A percentile compares a stretch with the other conserved stretches of the same genome.
These are phyloP conservation scores for Anisogramma anomala DNA, from an alignment of 2,329 filamentous ascomycete genomes.

Conservation along the genomic window DNA sequence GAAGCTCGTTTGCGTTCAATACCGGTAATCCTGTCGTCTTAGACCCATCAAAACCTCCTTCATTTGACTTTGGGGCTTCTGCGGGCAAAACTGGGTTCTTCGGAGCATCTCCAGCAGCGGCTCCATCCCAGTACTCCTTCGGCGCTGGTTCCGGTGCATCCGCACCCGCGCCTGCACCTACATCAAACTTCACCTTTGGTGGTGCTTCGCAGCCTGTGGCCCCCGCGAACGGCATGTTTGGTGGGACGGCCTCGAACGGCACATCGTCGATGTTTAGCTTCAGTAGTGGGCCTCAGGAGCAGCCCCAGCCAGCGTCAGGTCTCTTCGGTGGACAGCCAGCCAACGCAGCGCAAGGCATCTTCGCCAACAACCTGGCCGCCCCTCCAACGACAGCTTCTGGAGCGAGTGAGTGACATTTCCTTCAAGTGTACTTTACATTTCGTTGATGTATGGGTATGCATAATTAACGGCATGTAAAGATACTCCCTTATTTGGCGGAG, in stretches of 20 bases:
- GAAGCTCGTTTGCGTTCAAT: slow-evolving; percentile 30
- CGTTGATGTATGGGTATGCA: slow-evolving; percentile 14
- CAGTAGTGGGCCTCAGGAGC: slow-evolving; percentile 17
- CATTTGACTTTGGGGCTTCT: slow-evolving; percentile 30
- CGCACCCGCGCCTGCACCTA: neutral
- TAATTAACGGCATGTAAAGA: slow-evolving; percentile 37
- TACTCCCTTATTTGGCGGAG: slow-evolving; percentile 45
- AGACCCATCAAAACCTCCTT: slow-evolving; percentile 14
- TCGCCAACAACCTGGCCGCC: slow-evolving; percentile 16
- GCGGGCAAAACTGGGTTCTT: slow-evolving; percentile 17
- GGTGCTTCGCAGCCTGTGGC: slow-evolving; percentile 11
- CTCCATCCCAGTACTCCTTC: slow-evolving; percentile 12
- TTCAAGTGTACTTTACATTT: slow-evolving; percentile 6
- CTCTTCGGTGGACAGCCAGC: slow-evolving; percentile 20
- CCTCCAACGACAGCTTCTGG: slow-evolving; percentile 25
- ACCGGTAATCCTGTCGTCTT: slow-evolving; percentile 18
- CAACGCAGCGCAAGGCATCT: slow-evolving; percentile 21
- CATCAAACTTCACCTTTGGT: slow-evolving; percentile 10
- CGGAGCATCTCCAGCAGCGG: slow-evolving; percentile 4
- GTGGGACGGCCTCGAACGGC: slow-evolving; percentile 16
- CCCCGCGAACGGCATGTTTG: slow-evolving; percentile 13
- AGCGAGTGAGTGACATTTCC: slow-evolving; percentile 28
- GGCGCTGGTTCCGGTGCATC: slow-evolving; percentile 1
- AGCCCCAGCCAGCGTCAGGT: slow-evolving; percentile 19
- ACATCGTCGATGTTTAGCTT: slow-evolving; percentile 27